Evolutionary conservation across 345 rosid species (phyloP).

Genomic region (Salix koriyanagi): DNA sequence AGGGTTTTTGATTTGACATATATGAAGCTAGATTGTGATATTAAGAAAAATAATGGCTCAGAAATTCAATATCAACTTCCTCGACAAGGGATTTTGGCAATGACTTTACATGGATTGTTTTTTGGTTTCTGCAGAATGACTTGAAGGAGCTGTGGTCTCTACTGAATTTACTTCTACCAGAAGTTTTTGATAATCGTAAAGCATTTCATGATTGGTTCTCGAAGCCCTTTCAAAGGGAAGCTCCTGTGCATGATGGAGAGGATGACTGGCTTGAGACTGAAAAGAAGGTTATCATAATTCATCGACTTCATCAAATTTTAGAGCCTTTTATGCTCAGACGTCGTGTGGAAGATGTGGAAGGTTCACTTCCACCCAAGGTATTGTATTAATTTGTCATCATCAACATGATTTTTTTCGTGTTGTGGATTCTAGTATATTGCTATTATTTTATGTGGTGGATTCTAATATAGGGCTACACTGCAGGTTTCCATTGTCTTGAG

Average conservation of each 20-base stretch:
- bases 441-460: slow-evolving; percentile 11
- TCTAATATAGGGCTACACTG: slow-evolving; percentile 33
- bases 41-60: not conserved
- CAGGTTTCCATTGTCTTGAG: slow-evolving; percentile 90
- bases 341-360: slow-evolving; percentile 99
- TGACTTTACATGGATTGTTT: slow-evolving; percentile 2
- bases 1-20: not conserved
- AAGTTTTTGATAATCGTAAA: slow-evolving; percentile 97
- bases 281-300: slow-evolving; percentile 96
- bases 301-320: slow-evolving; percentile 96
- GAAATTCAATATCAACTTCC: not conserved
- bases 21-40: not conserved
- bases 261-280: slow-evolving; percentile 99
- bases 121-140: slow-evolving; percentile 67
- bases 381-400: slow-evolving; percentile 9
- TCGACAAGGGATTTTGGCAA: not conserved
- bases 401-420: not conserved
- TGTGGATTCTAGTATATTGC: not conserved
- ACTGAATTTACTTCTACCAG: slow-evolving; percentile 94
- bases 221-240: slow-evolving; percentile 95
- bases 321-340: slow-evolving; percentile 99
- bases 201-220: slow-evolving; percentile 99
- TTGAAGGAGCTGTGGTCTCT: slow-evolving; percentile 99
- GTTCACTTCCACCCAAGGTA: slow-evolving; percentile 99
- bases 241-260: slow-evolving; percentile 70